Conservation (phyloP, 1,284 basidiomycete species). For the Sutorius eximius region DNA sequence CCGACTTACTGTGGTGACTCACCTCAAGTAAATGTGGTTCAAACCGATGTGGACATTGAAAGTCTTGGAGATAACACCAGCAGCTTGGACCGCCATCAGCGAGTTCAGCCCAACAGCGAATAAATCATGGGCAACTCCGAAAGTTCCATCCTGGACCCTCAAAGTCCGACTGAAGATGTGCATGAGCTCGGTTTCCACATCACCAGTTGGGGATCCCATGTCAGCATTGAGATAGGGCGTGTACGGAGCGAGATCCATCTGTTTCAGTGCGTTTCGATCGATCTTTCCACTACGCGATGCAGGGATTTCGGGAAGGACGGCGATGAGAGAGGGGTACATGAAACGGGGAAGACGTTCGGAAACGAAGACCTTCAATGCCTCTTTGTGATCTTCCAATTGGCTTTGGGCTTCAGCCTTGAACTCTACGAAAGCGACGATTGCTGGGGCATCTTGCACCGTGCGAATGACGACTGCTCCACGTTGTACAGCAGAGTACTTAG, state of each 20-base stretch:
- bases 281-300: conserved; percentile 30
- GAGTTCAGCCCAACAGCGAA: conserved; percentile 33
- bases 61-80: conserved; percentile 31
- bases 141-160: conserved; percentile 23
- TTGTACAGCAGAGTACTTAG: conserved; percentile 21
- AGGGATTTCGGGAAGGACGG: conserved; percentile 26
- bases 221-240: conserved; percentile 21
- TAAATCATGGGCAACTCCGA: conserved; percentile 30
- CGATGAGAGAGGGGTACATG: conserved; percentile 33
- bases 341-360: conserved; percentile 32
- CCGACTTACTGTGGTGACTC: not conserved
- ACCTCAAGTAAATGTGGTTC: conserved; percentile 33
- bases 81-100: conserved; percentile 33
- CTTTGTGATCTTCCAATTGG: conserved; percentile 27
- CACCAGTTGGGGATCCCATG: conserved; percentile 27
- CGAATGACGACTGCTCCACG: conserved; percentile 28
- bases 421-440: conserved; percentile 33
- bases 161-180: conserved; percentile 24
- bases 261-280: conserved; percentile 29
- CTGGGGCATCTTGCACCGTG: conserved; percentile 29
- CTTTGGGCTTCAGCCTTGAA: conserved; percentile 15
- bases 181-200: conserved; percentile 30
- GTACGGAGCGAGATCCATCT: conserved; percentile 29
- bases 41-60: conserved; percentile 32
- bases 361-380: conserved; percentile 28